phyloP scores from a whole-genome alignment of 83 land plant genomes.

The Picea engelmannii region DNA sequence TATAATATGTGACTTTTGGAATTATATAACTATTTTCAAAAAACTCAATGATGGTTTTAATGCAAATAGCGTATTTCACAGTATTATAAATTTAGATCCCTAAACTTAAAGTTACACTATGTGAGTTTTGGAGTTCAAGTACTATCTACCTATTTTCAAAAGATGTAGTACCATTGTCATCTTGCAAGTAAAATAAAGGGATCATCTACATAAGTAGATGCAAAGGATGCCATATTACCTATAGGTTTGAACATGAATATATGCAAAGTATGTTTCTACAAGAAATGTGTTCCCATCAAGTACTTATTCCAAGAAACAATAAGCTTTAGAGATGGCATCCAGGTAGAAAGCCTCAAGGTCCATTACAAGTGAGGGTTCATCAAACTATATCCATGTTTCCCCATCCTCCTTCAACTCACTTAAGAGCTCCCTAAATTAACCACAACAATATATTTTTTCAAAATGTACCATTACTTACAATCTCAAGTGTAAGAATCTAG shows the following conservation, averaged over 20 bases:
- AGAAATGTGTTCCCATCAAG: conserved; percentile 57
- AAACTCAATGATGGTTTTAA: conserved; percentile 45
- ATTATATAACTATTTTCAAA: neutral
- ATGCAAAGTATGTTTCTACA: conserved; percentile 89
- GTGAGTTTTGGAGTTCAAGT: neutral
- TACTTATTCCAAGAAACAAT: conserved; percentile 53
- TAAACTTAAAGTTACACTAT: neutral
- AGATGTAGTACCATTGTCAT: neutral
- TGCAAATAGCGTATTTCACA: neutral
- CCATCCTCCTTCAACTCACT: too few relatives aligned
- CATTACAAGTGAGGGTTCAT: conserved; percentile 47
- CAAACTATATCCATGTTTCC: too few relatives aligned
- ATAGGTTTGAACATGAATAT: conserved; percentile 61
- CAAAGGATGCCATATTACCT: neutral
- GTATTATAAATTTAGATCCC: neutral
- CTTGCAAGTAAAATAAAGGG: neutral
- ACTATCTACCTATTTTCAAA: neutral
- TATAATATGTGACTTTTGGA: neutral
- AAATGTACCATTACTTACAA: too few relatives aligned
- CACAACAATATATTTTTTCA: too few relatives aligned
- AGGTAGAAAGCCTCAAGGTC: conserved; percentile 67
- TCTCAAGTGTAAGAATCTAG: too few relatives aligned
- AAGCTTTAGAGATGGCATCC: conserved; percentile 67
- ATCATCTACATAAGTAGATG: neutral
- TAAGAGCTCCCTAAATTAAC: too few relatives aligned